Percentiles rank a stretch among this genome's conserved stretches.
phyloP scores from a whole-genome alignment of 331 rosid species.

The Dryas integrifolia region DNA sequence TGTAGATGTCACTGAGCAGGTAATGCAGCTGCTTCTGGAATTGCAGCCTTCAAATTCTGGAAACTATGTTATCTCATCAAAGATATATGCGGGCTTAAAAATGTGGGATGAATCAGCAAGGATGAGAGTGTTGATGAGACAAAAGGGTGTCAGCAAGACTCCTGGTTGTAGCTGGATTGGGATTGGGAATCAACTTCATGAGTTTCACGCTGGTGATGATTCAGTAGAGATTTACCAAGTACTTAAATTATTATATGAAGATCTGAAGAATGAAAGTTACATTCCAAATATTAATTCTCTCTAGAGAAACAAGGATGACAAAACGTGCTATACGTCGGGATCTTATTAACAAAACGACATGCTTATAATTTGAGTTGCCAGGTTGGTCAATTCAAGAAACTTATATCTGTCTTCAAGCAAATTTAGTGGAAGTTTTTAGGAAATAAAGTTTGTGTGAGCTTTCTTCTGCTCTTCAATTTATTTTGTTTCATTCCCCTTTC shows the following conservation, averaged over 20 bases:
- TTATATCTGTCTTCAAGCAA: background rate
- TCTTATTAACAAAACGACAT: background rate
- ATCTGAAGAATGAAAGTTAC: conserved; percentile 71
- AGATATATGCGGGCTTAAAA: conserved; percentile 57
- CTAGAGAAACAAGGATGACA: conserved; percentile 9
- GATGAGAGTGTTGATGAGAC: conserved; percentile 80
- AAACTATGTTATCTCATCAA: conserved; percentile 77
- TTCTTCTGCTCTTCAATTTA: background rate
- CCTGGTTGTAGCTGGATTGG: conserved; percentile 98
- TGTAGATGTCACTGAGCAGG: conserved; percentile 58
- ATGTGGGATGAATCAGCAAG: conserved; percentile 90
- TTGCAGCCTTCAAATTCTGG: conserved; percentile 88
- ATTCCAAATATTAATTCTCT: conserved; percentile 43
- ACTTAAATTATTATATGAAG: conserved; percentile 55
- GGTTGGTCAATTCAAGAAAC: conserved; percentile 9
- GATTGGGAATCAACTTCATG: conserved; percentile 56
- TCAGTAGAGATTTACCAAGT: conserved; percentile 35
- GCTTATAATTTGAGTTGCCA: background rate
- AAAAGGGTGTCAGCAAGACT: conserved; percentile 75
- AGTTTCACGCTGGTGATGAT: conserved; percentile 76
- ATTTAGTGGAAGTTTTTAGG: background rate
- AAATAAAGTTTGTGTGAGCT: background rate
- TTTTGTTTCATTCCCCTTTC: background rate
- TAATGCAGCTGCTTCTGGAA: conserved; percentile 60
- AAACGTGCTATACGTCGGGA: background rate